Conservation (phyloP, 208 protist genomes). For the Crithidia brevicula region DNA sequence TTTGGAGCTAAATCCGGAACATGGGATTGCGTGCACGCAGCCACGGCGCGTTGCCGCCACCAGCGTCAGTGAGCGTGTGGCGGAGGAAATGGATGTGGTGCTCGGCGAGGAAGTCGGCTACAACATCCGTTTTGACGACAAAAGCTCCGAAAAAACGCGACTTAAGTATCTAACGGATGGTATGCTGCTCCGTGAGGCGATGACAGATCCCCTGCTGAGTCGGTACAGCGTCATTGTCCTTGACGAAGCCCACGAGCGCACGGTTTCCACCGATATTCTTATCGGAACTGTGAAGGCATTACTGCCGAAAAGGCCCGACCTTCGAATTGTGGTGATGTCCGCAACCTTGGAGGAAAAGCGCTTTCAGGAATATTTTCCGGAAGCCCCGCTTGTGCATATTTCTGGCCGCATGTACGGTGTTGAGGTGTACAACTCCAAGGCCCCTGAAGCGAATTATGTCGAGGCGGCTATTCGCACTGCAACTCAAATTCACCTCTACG, state of each 20-base stretch:
- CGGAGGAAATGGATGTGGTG: conserved; percentile 96
- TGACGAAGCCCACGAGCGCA: conserved; percentile 99
- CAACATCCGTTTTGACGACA: conserved; percentile 98
- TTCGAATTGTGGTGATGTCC: conserved; percentile 97
- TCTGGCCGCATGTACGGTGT: conserved; percentile 97
- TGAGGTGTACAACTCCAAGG: conserved; percentile 87
- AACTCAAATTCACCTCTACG: conserved; percentile 97
- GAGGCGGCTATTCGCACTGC: conserved; percentile 97
- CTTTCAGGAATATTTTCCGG: conserved; percentile 98
- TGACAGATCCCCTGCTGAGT: conserved; percentile 91
- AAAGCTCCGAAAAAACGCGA: conserved; percentile 91
- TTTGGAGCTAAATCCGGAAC: conserved; percentile 84
- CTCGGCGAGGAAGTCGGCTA: conserved; percentile 99
- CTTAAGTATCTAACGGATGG: conserved; percentile 99
- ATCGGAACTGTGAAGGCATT: conserved; percentile 97
- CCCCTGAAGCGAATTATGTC: conserved; percentile 96
- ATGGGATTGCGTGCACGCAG: conserved; percentile 95
- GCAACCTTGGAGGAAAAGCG: conserved; percentile 98
- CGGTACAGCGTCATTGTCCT: conserved; percentile 98
- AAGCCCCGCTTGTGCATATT: conserved; percentile 97
- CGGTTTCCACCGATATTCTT: conserved; percentile 98
- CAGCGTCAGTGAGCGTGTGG: conserved; percentile 98
- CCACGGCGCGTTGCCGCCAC: conserved; percentile 99
- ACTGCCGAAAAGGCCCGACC: conserved; percentile 75
- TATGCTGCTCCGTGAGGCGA: conserved; percentile 98